Evolutionary conservation across 2,329 filamentous ascomycete genomes (phyloP).

Genomic region (Fusarium sp.): DNA sequence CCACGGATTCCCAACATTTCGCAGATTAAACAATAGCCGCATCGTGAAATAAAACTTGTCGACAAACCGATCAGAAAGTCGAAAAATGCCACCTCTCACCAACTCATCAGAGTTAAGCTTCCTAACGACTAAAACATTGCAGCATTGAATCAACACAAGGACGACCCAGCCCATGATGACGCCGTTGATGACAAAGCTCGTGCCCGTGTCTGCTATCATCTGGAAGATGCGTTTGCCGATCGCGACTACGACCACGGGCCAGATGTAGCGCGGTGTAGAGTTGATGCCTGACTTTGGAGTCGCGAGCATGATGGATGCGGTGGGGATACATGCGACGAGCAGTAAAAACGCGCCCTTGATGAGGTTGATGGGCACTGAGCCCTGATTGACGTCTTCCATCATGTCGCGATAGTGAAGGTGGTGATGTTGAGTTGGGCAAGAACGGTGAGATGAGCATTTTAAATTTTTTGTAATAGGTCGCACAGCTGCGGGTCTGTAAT

Average conservation of each 20-base stretch:
- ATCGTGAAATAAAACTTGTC: neutral
- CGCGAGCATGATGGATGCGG: conserved; percentile 1
- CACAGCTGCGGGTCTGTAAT: neutral
- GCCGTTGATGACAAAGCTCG: conserved; percentile 13
- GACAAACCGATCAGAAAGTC: neutral
- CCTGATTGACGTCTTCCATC: neutral
- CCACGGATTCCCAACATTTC: neutral
- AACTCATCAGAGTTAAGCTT: neutral
- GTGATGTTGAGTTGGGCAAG: neutral
- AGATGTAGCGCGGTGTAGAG: conserved; percentile 2
- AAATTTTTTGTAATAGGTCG: neutral
- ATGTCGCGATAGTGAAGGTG: neutral
- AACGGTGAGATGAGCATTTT: neutral
- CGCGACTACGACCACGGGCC: neutral
- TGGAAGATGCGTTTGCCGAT: conserved; percentile 4
- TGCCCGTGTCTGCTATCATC: neutral
- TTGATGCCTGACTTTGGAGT: conserved; percentile 5
- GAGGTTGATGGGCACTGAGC: neutral
- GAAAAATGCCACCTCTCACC: neutral
- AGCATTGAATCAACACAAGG: neutral
- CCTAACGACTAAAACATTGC: neutral
- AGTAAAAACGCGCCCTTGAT: neutral
- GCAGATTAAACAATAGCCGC: neutral
- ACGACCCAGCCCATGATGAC: neutral
- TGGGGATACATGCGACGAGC: neutral